Conservation (phyloP, 2,329 filamentous ascomycete genomes). For the Paecilomyces variotii region DNA sequence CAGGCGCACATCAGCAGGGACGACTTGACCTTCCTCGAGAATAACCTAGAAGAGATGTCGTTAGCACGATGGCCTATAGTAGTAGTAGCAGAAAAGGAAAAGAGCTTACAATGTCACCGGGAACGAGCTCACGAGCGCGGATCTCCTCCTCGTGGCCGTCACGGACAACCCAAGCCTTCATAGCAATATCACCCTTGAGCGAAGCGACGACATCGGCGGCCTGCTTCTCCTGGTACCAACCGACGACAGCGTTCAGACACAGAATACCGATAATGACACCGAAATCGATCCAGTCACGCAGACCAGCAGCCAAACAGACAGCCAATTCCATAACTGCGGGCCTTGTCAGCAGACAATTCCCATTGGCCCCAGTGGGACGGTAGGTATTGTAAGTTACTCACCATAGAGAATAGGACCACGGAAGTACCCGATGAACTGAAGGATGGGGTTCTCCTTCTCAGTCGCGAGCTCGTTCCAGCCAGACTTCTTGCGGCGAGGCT, state of each 20-base stretch:
- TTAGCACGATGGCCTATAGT: neutral
- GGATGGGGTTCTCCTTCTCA: constrained; percentile 67
- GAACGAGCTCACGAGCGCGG: constrained; percentile 63
- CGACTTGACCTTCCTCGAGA: constrained; percentile 63
- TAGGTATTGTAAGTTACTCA: constrained; percentile 34
- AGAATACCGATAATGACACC: constrained; percentile 72
- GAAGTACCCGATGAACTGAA: constrained; percentile 70
- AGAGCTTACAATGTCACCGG: constrained; percentile 61
- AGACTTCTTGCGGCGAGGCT: constrained; percentile 55
- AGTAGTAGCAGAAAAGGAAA: neutral
- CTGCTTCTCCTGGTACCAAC: constrained; percentile 77
- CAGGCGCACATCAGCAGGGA: constrained; percentile 61
- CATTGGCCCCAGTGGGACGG: too few species aligned
- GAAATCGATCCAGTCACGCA: constrained; percentile 68
- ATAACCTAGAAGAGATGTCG: constrained; percentile 42
- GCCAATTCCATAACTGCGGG: constrained; percentile 61
- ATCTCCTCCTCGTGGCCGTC: constrained; percentile 61
- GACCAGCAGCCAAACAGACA: constrained; percentile 64
- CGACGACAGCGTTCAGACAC: constrained; percentile 65
- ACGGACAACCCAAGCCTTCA: constrained; percentile 62
- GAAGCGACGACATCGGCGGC: constrained; percentile 67
- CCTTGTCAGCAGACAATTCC: neutral
- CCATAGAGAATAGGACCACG: constrained; percentile 69
- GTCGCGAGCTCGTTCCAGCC: constrained; percentile 66
- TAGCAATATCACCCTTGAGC: constrained; percentile 70